phyloP scores from a whole-genome alignment of 495 filamentous ascomycete species.

The Neurospora sp. region DNA sequence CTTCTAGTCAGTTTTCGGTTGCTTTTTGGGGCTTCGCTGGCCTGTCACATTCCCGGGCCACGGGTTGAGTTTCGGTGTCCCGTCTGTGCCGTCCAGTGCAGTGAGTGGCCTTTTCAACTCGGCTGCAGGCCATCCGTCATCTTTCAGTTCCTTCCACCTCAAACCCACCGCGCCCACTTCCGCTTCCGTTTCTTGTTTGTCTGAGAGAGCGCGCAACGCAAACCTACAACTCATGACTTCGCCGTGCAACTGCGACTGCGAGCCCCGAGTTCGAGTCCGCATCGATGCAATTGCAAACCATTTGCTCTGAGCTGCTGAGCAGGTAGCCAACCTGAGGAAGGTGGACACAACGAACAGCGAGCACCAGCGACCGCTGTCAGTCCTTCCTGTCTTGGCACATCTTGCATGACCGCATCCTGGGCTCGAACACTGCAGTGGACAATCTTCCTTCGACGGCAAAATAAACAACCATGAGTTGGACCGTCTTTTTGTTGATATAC shows the following conservation, averaged over 20 bases:
- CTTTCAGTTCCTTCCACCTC: neutral
- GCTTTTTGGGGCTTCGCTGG: neutral
- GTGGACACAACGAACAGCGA: neutral
- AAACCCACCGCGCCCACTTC: neutral
- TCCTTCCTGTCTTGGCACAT: neutral
- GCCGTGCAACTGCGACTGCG: neutral
- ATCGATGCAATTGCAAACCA: constrained; percentile 17
- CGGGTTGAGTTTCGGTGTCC: neutral
- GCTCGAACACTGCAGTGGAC: neutral
- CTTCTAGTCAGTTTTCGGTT: neutral
- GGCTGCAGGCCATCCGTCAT: neutral
- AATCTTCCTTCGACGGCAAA: neutral
- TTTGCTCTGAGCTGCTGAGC: constrained; percentile 5
- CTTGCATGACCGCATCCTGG: neutral
- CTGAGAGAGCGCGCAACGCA: neutral
- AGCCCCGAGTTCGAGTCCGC: constrained; percentile 1
- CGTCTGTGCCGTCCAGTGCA: neutral
- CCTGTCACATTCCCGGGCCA: neutral
- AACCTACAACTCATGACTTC: neutral
- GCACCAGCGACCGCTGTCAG: neutral
- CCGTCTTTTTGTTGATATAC: constrained; percentile 64
- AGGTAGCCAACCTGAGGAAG: constrained; percentile 18
- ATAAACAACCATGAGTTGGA: constrained; percentile 54
- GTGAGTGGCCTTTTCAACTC: neutral
- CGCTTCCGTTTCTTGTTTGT: neutral